These are phyloP conservation scores for Aspergillus fumigatiaffinis DNA, from an alignment of 2,329 filamentous ascomycete species.

Conservation along the genomic window DNA sequence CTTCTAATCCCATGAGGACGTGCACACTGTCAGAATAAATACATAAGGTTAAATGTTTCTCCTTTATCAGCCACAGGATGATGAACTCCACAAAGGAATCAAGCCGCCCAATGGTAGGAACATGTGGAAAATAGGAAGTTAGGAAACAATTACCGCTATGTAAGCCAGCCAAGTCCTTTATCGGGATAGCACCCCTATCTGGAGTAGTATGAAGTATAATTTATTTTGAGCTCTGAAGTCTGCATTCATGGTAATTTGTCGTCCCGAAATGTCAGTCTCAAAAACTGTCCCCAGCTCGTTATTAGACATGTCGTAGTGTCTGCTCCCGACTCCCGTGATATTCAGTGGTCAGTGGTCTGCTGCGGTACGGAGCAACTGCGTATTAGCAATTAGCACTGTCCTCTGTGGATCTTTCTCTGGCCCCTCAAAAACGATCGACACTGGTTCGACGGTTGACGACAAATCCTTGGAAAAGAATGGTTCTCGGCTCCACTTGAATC, in stretches of 20 bases:
- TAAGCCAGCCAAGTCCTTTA: neutral
- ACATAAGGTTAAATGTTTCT: too few species aligned
- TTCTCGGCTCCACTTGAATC: neutral
- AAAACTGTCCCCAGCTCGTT: neutral
- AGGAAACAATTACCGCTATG: neutral
- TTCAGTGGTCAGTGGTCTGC: too few species aligned
- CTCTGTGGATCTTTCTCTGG: too few species aligned
- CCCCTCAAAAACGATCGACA: neutral
- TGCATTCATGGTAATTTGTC: neutral
- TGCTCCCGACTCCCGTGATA: neutral
- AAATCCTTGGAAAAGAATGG: neutral
- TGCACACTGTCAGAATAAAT: too few species aligned
- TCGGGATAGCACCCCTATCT: neutral
- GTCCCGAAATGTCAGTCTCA: neutral
- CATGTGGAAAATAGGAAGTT: too few species aligned
- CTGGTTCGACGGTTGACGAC: neutral
- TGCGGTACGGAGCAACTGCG: neutral
- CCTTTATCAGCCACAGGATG: neutral
- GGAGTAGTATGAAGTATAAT: neutral
- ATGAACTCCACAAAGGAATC: neutral
- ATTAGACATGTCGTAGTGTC: neutral
- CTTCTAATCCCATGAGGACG: too few species aligned
- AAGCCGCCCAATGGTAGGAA: too few species aligned
- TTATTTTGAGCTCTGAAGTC: neutral
- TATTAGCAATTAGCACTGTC: too few species aligned